Evolutionary conservation across 2,329 filamentous ascomycete genomes (phyloP).

Genomic region (Exophiala sp.): DNA sequence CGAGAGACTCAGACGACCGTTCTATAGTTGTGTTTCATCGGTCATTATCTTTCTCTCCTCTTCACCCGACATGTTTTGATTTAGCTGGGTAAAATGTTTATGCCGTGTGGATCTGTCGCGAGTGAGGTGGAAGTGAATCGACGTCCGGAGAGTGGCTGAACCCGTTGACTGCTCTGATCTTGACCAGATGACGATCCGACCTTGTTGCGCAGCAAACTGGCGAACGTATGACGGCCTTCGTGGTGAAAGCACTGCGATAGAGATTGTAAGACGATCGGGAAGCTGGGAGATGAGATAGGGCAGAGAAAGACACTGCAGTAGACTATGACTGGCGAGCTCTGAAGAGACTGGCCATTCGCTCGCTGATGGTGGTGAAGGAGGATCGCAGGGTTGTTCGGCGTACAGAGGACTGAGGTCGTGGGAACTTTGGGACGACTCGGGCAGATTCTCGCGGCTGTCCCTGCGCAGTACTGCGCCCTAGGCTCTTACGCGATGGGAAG

Average conservation of each 20-base stretch:
- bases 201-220: not conserved
- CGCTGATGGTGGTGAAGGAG: not conserved
- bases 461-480: conserved; percentile 11
- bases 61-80: conserved; percentile 22
- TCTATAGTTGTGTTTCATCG: conserved; percentile 10
- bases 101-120: not conserved
- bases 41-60: conserved; percentile 20
- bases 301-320: not conserved
- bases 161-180: not conserved
- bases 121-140: conserved; percentile 6
- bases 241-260: not conserved
- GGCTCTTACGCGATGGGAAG: conserved; percentile 10
- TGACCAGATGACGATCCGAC: conserved; percentile 3
- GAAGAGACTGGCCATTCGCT: conserved; percentile 3
- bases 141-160: not conserved
- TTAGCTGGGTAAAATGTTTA: not conserved
- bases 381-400: not conserved
- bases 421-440: conserved; percentile 3
- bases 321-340: not conserved
- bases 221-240: conserved; percentile 1
- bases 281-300: conserved; percentile 4
- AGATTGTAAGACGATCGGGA: not conserved
- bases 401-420: not conserved
- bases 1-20: not conserved
- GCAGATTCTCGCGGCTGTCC: conserved; percentile 9